Conservation (phyloP, 2,329 filamentous ascomycete species). For the Trichoderma koningiopsis region DNA sequence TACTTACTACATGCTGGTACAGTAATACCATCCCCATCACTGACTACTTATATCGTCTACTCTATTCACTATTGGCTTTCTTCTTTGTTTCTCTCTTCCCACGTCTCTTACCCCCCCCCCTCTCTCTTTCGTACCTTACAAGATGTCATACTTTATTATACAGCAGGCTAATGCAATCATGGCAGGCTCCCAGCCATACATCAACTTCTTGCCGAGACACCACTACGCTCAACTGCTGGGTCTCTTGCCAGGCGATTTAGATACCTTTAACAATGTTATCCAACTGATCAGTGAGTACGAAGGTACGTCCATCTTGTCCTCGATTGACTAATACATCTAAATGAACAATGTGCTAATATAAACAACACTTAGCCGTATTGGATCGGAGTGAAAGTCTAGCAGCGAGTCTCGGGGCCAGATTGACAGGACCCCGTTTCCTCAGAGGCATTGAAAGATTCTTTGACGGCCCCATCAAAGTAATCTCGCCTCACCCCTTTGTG, state of each 20-base stretch:
- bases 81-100: background rate
- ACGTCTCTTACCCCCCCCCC: no score
- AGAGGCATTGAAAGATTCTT: slow-evolving; percentile 86
- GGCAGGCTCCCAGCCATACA: slow-evolving; percentile 36
- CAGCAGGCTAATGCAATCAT: slow-evolving; percentile 15
- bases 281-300: slow-evolving; percentile 78
- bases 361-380: slow-evolving; percentile 60
- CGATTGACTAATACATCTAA: background rate
- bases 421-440: slow-evolving; percentile 78
- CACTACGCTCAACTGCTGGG: slow-evolving; percentile 47
- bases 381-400: slow-evolving; percentile 86
- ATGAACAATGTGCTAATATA: background rate
- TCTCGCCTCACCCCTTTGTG: slow-evolving; percentile 57
- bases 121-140: background rate
- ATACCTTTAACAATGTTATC: slow-evolving; percentile 74
- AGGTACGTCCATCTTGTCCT: slow-evolving; percentile 42
- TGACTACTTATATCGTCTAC: background rate
- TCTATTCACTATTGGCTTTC: background rate
- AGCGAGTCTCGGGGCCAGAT: slow-evolving; percentile 79
- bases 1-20: background rate
- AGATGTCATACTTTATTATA: no score
- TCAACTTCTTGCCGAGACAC: slow-evolving; percentile 57
- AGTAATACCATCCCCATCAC: background rate
- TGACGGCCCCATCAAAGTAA: slow-evolving; percentile 69
- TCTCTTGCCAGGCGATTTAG: slow-evolving; percentile 58